Conservation (phyloP, 148 eudicot genomes). For the Heliosperma pusillum region DNA sequence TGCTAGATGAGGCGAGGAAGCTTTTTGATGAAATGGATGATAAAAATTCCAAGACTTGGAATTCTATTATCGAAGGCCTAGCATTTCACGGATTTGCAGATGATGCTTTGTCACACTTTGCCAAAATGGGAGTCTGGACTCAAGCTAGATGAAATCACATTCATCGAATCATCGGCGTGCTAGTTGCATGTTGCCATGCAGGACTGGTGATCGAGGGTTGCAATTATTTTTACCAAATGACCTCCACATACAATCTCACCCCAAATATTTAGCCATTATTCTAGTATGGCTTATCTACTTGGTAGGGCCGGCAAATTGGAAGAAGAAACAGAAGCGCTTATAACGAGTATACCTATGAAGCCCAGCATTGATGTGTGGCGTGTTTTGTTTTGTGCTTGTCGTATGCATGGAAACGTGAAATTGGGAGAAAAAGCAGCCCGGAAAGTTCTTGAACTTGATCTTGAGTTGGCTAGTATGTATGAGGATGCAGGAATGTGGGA, state of each 20-base stretch:
- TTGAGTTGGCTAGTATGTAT: conserved; percentile 55
- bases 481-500: conserved; percentile 56
- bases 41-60: conserved; percentile 40
- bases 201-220: conserved; percentile 60
- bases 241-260: conserved; percentile 36
- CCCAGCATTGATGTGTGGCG: conserved; percentile 62
- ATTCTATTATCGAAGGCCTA: conserved; percentile 49
- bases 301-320: conserved; percentile 58
- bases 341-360: conserved; percentile 52
- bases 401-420: conserved; percentile 43
- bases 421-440: conserved; percentile 65
- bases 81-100: conserved; percentile 54
- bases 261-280: conserved; percentile 56
- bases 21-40: conserved; percentile 46
- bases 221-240: conserved; percentile 46
- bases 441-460: conserved; percentile 58
- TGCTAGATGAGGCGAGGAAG: conserved; percentile 40
- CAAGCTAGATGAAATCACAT: conserved; percentile 53
- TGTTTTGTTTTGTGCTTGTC: conserved; percentile 53
- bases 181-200: conserved; percentile 66
- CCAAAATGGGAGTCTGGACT: conserved; percentile 44
- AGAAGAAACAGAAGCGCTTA: conserved; percentile 56
- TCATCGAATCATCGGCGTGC: conserved; percentile 45
- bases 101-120: conserved; percentile 46
- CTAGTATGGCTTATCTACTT: conserved; percentile 63